A percentile compares a stretch with the other conserved stretches of the same genome.
These are phyloP conservation scores for Ascochyta fabae DNA, from an alignment of 2,329 filamentous ascomycete species.

Conservation along the genomic window DNA sequence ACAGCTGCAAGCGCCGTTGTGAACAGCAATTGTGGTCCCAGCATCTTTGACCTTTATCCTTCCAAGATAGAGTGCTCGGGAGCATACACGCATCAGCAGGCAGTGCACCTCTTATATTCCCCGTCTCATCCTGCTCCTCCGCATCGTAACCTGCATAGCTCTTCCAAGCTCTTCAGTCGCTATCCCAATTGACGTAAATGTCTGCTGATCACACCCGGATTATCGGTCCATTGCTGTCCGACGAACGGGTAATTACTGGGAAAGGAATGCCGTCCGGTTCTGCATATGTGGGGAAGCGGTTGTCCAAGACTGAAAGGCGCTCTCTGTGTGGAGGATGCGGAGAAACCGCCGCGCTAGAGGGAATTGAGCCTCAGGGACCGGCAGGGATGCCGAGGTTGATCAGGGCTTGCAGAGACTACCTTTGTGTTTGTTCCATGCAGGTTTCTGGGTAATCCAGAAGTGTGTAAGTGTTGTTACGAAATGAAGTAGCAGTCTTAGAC, in stretches of 20 bases:
- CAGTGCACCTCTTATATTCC: constrained; percentile 4
- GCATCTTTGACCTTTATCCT: constrained; percentile 21
- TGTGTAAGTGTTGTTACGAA: background rate
- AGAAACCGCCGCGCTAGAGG: constrained; percentile 15
- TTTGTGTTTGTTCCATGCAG: background rate
- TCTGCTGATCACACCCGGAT: constrained; percentile 27
- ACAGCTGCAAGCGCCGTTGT: constrained; percentile 25
- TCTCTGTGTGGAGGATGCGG: constrained; percentile 10
- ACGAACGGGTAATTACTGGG: constrained; percentile 6
- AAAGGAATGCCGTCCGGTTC: constrained; percentile 10
- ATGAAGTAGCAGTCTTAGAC: background rate
- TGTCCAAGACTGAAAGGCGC: constrained; percentile 5
- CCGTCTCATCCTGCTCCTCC: background rate
- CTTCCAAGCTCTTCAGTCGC: constrained; percentile 16
- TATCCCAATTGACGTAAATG: constrained; percentile 24
- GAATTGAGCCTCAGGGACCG: constrained; percentile 17
- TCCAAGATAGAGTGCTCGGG: constrained; percentile 9
- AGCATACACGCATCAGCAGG: constrained; percentile 14
- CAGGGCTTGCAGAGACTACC: background rate
- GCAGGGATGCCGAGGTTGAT: constrained; percentile 13
- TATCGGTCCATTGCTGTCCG: constrained; percentile 33
- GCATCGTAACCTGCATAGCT: constrained; percentile 9
- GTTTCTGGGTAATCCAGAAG: background rate
- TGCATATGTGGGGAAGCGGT: constrained; percentile 2
- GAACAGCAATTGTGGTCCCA: constrained; percentile 28